Evolutionary conservation across 139 green algal species (phyloP).

Genomic region (Monoraphidium neglectum): DNA sequence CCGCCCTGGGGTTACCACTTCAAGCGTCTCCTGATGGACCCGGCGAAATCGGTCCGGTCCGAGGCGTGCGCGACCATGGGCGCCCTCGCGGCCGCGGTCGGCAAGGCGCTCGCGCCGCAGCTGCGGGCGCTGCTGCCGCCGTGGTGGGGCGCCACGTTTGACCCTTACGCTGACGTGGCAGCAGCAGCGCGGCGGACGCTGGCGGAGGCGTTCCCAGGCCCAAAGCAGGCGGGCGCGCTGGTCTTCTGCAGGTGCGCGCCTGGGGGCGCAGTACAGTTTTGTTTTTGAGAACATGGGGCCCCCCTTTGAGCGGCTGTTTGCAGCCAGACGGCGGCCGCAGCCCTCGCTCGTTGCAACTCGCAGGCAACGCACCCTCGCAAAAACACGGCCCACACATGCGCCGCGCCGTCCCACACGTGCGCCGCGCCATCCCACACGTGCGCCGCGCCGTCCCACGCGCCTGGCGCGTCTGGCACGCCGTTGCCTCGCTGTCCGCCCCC

Average conservation of each 20-base stretch:
- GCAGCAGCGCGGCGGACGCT: conserved; percentile 36
- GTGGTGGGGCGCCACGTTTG: conserved; percentile 73
- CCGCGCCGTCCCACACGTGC: too few relatives aligned
- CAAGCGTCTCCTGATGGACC: conserved; percentile 68
- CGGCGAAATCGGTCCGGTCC: conserved; percentile 59
- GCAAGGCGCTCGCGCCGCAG: conserved; percentile 51
- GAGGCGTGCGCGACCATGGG: conserved; percentile 53
- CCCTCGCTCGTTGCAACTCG: too few relatives aligned
- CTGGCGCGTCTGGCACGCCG: too few relatives aligned
- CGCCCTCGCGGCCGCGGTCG: conserved; percentile 35
- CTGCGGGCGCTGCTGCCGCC: conserved; percentile 61
- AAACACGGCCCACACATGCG: too few relatives aligned
- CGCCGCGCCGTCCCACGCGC: too few relatives aligned
- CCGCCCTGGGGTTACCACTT: conserved; percentile 76
- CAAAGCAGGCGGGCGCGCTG: conserved; percentile 59
- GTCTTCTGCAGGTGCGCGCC: conserved; percentile 29
- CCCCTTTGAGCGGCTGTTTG: too few relatives aligned
- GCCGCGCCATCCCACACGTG: too few relatives aligned
- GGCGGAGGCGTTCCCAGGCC: conserved; percentile 46
- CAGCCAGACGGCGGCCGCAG: too few relatives aligned
- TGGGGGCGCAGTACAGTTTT: too few relatives aligned
- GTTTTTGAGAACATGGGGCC: too few relatives aligned
- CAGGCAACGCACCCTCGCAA: too few relatives aligned
- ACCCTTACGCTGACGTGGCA: conserved; percentile 66
- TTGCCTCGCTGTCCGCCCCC: too few relatives aligned